These are phyloP conservation scores for Trichoderma harzianum DNA, from an alignment of 2,329 filamentous ascomycete species.

Conservation along the genomic window DNA sequence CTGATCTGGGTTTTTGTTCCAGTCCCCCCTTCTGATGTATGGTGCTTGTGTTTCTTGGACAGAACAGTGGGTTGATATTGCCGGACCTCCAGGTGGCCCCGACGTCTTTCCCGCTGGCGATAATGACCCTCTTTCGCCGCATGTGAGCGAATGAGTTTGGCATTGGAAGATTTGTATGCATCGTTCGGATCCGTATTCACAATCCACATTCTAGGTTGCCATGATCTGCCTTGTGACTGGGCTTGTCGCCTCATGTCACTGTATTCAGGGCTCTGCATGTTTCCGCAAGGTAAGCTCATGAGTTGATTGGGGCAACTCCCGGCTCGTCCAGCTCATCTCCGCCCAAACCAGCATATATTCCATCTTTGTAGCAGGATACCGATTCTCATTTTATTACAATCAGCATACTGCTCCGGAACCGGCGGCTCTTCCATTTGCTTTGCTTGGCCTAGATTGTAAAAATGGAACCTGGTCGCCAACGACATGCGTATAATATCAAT, in stretches of 20 bases:
- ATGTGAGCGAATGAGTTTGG: not conserved
- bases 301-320: not conserved
- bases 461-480: not conserved
- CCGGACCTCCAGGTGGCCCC: not conserved
- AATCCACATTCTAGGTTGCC: not conserved
- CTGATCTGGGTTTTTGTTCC: not conserved
- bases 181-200: not conserved
- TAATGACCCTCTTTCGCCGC: not conserved
- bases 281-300: accelerated
- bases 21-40: not conserved
- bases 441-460: not conserved
- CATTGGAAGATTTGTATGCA: not conserved
- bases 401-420: not conserved
- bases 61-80: not conserved
- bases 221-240: not conserved
- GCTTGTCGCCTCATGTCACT: not conserved
- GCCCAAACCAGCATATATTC: not conserved
- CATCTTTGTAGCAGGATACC: not conserved
- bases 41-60: not conserved
- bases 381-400: not conserved
- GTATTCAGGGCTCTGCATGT: not conserved
- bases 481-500: not conserved
- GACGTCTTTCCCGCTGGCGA: not conserved
- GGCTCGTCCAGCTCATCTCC: not conserved
- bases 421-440: not conserved